phyloP scores from a whole-genome alignment of 768 basidiomycete species.

The Gyrodon lividus region DNA sequence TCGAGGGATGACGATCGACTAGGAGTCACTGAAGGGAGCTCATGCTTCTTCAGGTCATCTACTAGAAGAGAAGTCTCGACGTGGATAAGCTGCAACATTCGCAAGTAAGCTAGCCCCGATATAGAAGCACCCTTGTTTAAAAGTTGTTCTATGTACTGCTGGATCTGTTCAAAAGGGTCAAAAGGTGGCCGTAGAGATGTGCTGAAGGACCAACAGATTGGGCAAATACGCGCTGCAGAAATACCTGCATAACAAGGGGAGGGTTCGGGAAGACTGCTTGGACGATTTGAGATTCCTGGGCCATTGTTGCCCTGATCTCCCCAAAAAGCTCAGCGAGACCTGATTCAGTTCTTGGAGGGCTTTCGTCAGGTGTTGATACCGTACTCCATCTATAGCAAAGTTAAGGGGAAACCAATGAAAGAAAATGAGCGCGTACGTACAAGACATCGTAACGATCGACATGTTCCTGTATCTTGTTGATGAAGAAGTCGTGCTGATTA shows the following conservation, averaged over 20 bases:
- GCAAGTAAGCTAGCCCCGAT: slow-evolving; percentile 88
- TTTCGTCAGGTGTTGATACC: slow-evolving; percentile 76
- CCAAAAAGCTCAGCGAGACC: slow-evolving; percentile 77
- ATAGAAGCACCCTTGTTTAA: slow-evolving; percentile 70
- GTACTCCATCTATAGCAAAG: slow-evolving; percentile 65
- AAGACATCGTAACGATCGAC: slow-evolving; percentile 53
- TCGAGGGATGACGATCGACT: slow-evolving; percentile 60
- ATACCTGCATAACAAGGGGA: slow-evolving; percentile 95
- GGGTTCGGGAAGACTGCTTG: slow-evolving; percentile 99
- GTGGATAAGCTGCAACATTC: slow-evolving; percentile 87
- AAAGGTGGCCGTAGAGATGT: background rate
- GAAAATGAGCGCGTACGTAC: slow-evolving; percentile 53
- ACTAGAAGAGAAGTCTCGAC: slow-evolving; percentile 73
- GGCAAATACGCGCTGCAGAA: slow-evolving; percentile 94
- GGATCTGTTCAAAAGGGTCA: slow-evolving; percentile 58
- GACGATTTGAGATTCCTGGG: slow-evolving; percentile 95
- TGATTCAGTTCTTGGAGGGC: slow-evolving; percentile 73
- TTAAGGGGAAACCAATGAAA: background rate
- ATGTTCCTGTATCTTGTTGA: slow-evolving; percentile 79
- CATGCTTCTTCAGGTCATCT: slow-evolving; percentile 90
- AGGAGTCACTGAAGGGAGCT: slow-evolving; percentile 67
- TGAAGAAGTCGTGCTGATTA: slow-evolving; percentile 99
- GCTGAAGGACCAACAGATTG: slow-evolving; percentile 71
- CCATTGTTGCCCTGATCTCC: slow-evolving; percentile 89
- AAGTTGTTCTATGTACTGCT: slow-evolving; percentile 92